A percentile compares a stretch with the other conserved stretches of the same genome.
Conservation (phyloP, 345 rosid genomes). For the Streptanthus diversifolius region DNA sequence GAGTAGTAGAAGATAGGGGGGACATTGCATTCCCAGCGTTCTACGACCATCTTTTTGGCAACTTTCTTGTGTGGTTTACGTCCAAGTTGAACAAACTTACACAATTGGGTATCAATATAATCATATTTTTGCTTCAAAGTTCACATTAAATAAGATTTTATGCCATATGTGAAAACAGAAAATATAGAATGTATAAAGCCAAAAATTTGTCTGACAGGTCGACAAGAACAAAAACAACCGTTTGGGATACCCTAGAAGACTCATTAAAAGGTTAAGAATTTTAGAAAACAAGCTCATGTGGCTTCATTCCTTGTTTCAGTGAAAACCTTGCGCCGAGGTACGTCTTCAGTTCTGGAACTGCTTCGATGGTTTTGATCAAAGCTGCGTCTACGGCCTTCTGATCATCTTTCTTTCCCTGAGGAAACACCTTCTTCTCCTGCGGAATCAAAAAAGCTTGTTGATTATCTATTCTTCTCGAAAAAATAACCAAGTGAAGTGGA, state of each 20-base stretch:
- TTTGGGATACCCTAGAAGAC: not conserved
- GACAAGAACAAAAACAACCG: slow-evolving; percentile 6
- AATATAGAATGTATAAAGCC: not conserved
- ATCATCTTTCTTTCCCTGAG: slow-evolving; percentile 74
- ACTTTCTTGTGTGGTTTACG: not conserved
- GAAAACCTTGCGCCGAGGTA: slow-evolving; percentile 80
- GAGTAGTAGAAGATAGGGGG: not conserved
- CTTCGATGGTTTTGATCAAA: slow-evolving; percentile 62
- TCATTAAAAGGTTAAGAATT: not conserved
- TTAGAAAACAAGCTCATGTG: slow-evolving; percentile 76
- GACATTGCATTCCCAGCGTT: not conserved
- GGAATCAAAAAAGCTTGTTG: not conserved
- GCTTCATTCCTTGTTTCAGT: slow-evolving; percentile 72
- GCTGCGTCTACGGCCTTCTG: slow-evolving; percentile 66
- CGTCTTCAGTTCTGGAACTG: slow-evolving; percentile 60
- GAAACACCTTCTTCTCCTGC: slow-evolving; percentile 63
- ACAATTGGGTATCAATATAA: too few species aligned
- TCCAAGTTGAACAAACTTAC: too few species aligned
- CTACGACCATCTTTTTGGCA: not conserved
- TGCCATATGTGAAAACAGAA: not conserved
- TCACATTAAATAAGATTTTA: not conserved
- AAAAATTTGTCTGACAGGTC: not conserved
- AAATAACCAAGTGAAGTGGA: not conserved
- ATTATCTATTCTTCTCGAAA: not conserved
- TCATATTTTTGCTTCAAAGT: not conserved